Conservation (phyloP, 225 moss, liverwort and hornwort species). For the Climacium dendroides region DNA sequence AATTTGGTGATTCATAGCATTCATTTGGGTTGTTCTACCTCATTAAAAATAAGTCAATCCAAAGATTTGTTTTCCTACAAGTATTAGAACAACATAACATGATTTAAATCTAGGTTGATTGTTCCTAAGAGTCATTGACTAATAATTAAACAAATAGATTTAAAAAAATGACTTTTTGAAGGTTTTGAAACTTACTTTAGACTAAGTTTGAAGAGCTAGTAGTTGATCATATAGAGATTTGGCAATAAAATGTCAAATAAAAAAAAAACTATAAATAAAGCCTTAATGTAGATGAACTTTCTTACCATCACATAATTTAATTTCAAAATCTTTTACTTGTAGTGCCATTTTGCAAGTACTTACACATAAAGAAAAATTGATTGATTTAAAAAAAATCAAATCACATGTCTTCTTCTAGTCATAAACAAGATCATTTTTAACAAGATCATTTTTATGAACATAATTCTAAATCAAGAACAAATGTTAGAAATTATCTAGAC, state of each 20-base stretch:
- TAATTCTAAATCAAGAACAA: background rate
- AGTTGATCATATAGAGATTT: background rate
- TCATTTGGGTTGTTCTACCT: background rate
- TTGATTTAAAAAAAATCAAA: background rate
- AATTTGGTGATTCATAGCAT: background rate
- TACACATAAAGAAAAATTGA: background rate
- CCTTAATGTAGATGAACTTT: background rate
- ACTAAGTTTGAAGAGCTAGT: accelerated
- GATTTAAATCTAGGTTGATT: background rate
- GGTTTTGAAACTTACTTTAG: background rate
- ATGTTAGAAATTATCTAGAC: background rate
- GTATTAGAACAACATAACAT: background rate
- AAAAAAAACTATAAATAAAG: background rate
- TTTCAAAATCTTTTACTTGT: background rate
- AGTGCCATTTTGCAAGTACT: background rate
- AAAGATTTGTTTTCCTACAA: background rate
- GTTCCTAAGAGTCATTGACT: background rate
- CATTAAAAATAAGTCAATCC: background rate
- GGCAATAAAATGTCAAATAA: background rate
- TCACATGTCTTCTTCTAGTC: background rate
- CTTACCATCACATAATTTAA: background rate
- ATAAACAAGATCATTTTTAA: too few species aligned
- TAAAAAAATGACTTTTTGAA: background rate
- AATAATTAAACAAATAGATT: background rate
- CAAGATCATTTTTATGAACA: background rate